Base-by-base conservation (phyloP, 257 asterid species). In the Fraxinus cuspidata region DNA sequence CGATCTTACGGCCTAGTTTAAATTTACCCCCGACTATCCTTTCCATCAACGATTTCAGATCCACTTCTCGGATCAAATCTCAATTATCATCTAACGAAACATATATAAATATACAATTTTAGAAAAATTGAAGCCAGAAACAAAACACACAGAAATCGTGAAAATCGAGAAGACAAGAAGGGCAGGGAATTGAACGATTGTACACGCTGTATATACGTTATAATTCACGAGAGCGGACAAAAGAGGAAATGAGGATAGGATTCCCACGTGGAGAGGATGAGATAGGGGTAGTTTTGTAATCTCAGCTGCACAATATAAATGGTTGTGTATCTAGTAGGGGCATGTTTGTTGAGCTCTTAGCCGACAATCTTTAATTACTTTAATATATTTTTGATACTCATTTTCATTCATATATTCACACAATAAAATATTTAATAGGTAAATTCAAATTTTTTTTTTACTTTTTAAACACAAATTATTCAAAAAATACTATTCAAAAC, bases 1-100 rank as follows among this genome's bases (percentile, higher is more conserved):
- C 98, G 92, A 94, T 92, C 88, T 94, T 94, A 58, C 98, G 96
- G 74, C 98, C 98, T 40, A 94, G 96, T 90, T 94, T 94, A 87
- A 84, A 94, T 89, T 90, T 94, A 70, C 97, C 94, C 70, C 94
- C 97, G 76, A 92, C 88, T 67, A 94, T 85, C 86, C 97, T 84
- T 78, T 94, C 98, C 98, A 94, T 63, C 35, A 63, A 5, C 18
- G 69, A 21, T 27, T 63, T 92, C 84, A 83, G 81, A 79, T 79
- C 78, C 34, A 13, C 32, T 7, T 4, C 13, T 60, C 18, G n/a
- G 87, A 85, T 89, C 86, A 83, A 85, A 81, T 83, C 83, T 60
- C 83, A 79, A 78, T 53, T 73, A 82, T 47, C 87, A 86, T 78
- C 81, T 73, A 83, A 34, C 82, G 74, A 85, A 81, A 77, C 82